Base-by-base conservation (phyloP, 1,139 yeast species). In the Oligophagozyma castellii region DNA sequence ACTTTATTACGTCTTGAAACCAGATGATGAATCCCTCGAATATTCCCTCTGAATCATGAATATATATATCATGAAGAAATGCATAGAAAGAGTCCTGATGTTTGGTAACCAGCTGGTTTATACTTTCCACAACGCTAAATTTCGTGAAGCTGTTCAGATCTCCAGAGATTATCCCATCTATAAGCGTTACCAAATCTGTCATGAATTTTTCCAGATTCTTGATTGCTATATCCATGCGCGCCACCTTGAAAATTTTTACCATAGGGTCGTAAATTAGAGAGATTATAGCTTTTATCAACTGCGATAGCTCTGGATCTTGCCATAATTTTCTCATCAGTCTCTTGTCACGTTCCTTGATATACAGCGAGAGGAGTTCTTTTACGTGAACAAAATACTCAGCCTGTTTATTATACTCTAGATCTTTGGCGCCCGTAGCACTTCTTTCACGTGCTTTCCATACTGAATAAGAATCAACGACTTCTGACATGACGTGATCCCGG, bases 221-320 rank as follows among this genome's bases (percentile, higher is more conserved):
- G 36, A 86, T 69, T 8, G 86, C 83, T 23, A 77, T 53, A 44
- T 83, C 81, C 37, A 86, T 66, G 36, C 77, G 73, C 16, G 94
- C 83, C 29, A 71, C 68, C 35, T 76, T 73, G 56, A 86, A 79
- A 2, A 86, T 63, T 24, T 65, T 66, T 38, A 84, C 79, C 47
- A 86, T 58, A 1, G 95, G 95, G 38, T 80, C 83, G 50, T 84
- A 84, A 42, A 86, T 78, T 32, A 83, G 65, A 0, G 84, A 68
- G 24, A 86, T 63, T 22, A 81, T 60, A 32, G 79, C 80, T 39
- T 77, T 77, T 33, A 84, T 59, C 24, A 86, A 60, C 27, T 63
- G 63, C 14, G 84, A 72, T 24, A 92, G 58, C 42, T 77, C 80
- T 0, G 89, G 84, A 43, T 84, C 94, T 31, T 73, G 73, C 92